Evolutionary conservation across 2,329 filamentous ascomycete species (phyloP).

Genomic region (Alternaria sp.): DNA sequence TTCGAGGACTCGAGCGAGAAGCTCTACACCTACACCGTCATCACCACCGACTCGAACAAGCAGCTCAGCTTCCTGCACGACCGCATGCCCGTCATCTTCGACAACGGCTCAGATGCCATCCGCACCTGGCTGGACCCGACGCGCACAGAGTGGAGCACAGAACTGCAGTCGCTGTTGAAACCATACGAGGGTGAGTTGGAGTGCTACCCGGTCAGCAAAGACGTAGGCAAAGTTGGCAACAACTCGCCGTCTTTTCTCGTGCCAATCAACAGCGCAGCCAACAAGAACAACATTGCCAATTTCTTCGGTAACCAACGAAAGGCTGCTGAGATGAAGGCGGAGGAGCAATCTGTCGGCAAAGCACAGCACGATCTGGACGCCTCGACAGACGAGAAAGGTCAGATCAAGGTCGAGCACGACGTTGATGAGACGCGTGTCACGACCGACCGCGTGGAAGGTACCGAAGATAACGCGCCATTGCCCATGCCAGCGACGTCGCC

Average conservation of each 20-base stretch:
- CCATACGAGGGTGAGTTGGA: constrained; percentile 82
- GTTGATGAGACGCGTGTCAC: constrained; percentile 52
- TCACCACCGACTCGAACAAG: constrained; percentile 86
- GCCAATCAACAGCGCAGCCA: constrained; percentile 81
- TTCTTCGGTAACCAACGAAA: constrained; percentile 75
- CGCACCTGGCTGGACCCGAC: constrained; percentile 79
- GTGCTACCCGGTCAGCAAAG: constrained; percentile 83
- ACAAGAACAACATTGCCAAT: constrained; percentile 92
- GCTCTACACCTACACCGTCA: constrained; percentile 88
- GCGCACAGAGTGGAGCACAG: constrained; percentile 73
- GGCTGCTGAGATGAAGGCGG: constrained; percentile 28
- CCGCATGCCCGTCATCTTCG: constrained; percentile 92
- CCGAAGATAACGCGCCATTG: constrained; percentile 60
- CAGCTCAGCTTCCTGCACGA: constrained; percentile 88
- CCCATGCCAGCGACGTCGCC: constrained; percentile 44
- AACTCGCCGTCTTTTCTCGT: constrained; percentile 84
- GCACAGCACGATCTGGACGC: constrained; percentile 21
- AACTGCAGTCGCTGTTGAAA: constrained; percentile 78
- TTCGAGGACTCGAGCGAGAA: constrained; percentile 75
- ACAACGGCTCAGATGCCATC: constrained; percentile 74
- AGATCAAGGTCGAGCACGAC: constrained; percentile 47
- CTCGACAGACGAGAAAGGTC: constrained; percentile 30
- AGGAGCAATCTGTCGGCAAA: constrained; percentile 12
- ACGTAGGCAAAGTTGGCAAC: constrained; percentile 93
- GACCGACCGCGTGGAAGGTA: constrained; percentile 51